These are phyloP conservation scores for Castanea sativa DNA, from an alignment of 306 rosid genomes.

Conservation along the genomic window DNA sequence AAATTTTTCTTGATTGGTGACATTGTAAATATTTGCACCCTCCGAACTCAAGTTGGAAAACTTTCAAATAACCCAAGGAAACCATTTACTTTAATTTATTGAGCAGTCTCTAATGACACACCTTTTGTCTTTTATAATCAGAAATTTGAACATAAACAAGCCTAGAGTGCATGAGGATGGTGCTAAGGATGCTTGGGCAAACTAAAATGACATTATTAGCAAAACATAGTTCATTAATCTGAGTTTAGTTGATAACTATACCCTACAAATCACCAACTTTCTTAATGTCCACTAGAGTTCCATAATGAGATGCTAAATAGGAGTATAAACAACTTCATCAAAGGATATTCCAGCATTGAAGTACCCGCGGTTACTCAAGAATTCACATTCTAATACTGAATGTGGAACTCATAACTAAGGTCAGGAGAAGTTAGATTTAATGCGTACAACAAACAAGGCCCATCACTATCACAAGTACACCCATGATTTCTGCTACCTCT, in stretches of 20 bases:
- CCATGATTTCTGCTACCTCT: neutral
- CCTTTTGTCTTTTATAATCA: neutral
- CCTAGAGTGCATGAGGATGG: neutral
- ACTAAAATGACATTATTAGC: neutral
- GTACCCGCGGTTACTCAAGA: neutral
- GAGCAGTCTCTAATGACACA: too few species aligned
- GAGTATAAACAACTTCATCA: neutral
- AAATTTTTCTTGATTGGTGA: neutral
- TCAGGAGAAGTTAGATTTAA: neutral
- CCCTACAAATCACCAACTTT: neutral
- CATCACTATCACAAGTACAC: neutral
- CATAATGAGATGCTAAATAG: neutral
- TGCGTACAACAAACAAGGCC: neutral
- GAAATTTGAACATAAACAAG: neutral
- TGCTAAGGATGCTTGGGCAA: too few species aligned
- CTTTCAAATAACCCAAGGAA: too few species aligned
- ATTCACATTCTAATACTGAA: neutral
- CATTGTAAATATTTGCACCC: neutral
- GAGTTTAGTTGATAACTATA: neutral
- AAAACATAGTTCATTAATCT: neutral
- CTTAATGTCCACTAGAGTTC: neutral
- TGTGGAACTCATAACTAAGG: neutral
- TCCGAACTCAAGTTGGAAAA: too few species aligned
- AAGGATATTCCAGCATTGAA: neutral
- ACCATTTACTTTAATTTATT: too few species aligned